A percentile compares a stretch with the other conserved stretches of the same genome.
Evolutionary conservation across 495 filamentous ascomycete species (phyloP).

Genomic region (Podospora comata): DNA sequence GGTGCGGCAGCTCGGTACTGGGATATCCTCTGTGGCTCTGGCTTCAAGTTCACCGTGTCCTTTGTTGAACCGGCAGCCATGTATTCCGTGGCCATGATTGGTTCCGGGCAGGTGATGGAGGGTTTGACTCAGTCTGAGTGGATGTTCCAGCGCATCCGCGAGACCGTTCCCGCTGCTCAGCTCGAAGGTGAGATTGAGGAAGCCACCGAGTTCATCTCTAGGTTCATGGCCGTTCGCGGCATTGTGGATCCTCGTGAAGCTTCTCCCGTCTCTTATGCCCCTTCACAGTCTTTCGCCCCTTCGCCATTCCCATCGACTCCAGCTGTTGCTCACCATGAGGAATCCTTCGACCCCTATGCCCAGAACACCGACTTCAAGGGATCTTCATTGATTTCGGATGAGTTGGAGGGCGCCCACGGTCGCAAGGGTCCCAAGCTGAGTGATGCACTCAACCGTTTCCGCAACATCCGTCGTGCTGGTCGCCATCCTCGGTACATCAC

Average conservation of each 20-base stretch:
- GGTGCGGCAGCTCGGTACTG: slow-evolving; percentile 72
- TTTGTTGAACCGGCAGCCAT: slow-evolving; percentile 84
- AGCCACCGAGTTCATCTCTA: slow-evolving; percentile 72
- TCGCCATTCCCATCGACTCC: slow-evolving; percentile 41
- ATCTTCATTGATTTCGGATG: slow-evolving; percentile 82
- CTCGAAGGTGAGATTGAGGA: slow-evolving; percentile 81
- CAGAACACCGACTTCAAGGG: slow-evolving; percentile 87
- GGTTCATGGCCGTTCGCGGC: slow-evolving; percentile 63
- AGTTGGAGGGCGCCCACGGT: slow-evolving; percentile 69
- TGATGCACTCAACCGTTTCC: slow-evolving; percentile 77
- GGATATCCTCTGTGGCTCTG: slow-evolving; percentile 61
- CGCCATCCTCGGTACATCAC: slow-evolving; percentile 93
- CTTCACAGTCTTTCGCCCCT: slow-evolving; percentile 30
- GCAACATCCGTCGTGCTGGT: slow-evolving; percentile 87
- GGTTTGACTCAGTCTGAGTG: slow-evolving; percentile 71
- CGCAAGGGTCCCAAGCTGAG: slow-evolving; percentile 69
- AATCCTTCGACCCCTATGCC: slow-evolving; percentile 85
- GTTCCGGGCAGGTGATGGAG: slow-evolving; percentile 71
- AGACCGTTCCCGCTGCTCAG: slow-evolving; percentile 47
- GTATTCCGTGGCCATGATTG: slow-evolving; percentile 80
- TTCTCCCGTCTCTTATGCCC: slow-evolving; percentile 28
- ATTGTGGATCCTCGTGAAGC: slow-evolving; percentile 46
- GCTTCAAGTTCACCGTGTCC: slow-evolving; percentile 53
- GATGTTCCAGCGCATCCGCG: slow-evolving; percentile 79
- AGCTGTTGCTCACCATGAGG: slow-evolving; percentile 54